These are phyloP conservation scores for Botrytis galanthina DNA, from an alignment of 2,329 filamentous ascomycete genomes.

Conservation along the genomic window DNA sequence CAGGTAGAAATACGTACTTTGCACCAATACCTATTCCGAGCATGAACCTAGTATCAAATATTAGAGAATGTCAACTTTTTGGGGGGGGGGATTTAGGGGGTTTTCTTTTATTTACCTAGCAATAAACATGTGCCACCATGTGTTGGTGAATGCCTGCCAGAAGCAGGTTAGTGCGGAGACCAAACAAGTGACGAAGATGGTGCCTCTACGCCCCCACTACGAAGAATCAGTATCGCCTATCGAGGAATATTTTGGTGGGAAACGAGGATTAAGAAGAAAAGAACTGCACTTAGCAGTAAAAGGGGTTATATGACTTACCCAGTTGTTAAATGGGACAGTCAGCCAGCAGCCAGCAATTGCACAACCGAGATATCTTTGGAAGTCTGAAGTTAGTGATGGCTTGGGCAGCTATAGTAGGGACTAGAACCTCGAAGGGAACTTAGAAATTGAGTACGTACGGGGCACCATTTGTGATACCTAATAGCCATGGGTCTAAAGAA, in stretches of 20 bases:
- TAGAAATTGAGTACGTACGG: slow-evolving; percentile 37
- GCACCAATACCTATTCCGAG: slow-evolving; percentile 70
- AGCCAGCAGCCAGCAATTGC: slow-evolving; percentile 71
- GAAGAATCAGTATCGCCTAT: background rate
- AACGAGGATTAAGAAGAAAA: background rate
- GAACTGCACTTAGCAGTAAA: background rate
- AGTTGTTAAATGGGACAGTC: slow-evolving; percentile 68
- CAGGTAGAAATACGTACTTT: slow-evolving; percentile 44
- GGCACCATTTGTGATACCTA: slow-evolving; percentile 60
- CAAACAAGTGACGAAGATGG: slow-evolving; percentile 66
- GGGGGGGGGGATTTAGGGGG: background rate
- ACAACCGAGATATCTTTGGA: slow-evolving; percentile 56
- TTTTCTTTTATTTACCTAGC: slow-evolving; percentile 43
- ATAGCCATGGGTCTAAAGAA: slow-evolving; percentile 50
- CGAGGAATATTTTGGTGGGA: background rate
- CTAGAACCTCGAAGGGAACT: background rate
- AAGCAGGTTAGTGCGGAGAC: slow-evolving; percentile 57
- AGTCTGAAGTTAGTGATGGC: background rate
- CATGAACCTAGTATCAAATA: slow-evolving; percentile 49
- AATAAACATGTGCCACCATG: slow-evolving; percentile 69
- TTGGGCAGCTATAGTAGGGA: background rate
- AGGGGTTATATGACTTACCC: background rate
- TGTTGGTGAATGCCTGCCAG: slow-evolving; percentile 51
- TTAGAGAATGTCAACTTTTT: background rate
- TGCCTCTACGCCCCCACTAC: slow-evolving; percentile 65